Base-by-base conservation (phyloP, 306 rosid species). In the Quercus gilva region DNA sequence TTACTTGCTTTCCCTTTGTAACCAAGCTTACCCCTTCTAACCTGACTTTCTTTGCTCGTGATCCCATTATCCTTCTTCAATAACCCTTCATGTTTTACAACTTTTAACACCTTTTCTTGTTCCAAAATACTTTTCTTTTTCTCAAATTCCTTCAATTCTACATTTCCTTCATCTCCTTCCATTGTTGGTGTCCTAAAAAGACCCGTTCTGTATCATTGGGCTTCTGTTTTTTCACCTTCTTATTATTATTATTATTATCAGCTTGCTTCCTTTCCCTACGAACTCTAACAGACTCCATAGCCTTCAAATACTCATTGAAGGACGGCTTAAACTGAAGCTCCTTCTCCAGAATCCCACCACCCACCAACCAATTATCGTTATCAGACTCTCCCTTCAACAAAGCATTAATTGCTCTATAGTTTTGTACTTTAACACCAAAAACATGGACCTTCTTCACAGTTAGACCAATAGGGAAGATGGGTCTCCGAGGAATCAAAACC, bases 251-350 rank as follows among this genome's bases (percentile, higher is more conserved):
- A 37, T 37, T 37, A 65, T 70, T 31, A 20, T 60, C 58, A 26
- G 52, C 23, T 53, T 61, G 76, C 71, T 69, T 81, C 75, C 74
- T 89, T 15, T 73, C 83, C 85, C 84, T 80, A 14, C 51, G 78
- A 78, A 86, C 74, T 82, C 80, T 87, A 31, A 84, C 86, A 58
- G 91, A 80, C 84, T 92, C 92, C 99, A 92, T 92, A 55, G 85
- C 94, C 85, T 79, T 91, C 92, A 95, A 88, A 80, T 89, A 89
- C 56, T 90, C 90, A 78, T 91, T 88, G 21, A 95, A 95, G 0
- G 98, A 92, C 1, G 93, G 98, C 90, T 84, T 90, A 78, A 95
- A 95, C 65, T 87, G 87, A 55, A 79, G 61, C 18, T 89, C 97
- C 14, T 86, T 88, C 59, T 81, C 82, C 23, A 85, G 76, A 79